Evolutionary conservation across 176 grass and related monocot genomes (phyloP).

Genomic region (Areca catechu): DNA sequence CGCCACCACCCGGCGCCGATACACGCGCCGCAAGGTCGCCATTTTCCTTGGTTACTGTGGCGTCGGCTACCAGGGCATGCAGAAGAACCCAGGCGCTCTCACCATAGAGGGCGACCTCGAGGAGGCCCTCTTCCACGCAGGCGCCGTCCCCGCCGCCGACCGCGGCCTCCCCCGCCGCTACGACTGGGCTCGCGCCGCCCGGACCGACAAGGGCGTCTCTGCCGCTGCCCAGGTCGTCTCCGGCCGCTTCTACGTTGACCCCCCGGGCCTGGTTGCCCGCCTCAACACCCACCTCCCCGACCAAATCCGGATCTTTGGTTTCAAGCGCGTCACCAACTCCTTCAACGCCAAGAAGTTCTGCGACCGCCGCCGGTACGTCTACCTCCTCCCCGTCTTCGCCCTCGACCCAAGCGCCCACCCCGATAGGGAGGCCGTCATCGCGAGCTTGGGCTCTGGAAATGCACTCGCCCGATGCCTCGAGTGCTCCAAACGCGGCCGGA

Average conservation of each 20-base stretch:
- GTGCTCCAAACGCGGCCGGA: slow-evolving; percentile 85
- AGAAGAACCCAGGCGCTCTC: slow-evolving; percentile 89
- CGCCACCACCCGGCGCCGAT: slow-evolving; percentile 39
- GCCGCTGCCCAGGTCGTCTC: slow-evolving; percentile 85
- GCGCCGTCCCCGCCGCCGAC: slow-evolving; percentile 56
- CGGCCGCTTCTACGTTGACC: slow-evolving; percentile 81
- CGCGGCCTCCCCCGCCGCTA: slow-evolving; percentile 47
- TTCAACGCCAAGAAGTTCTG: slow-evolving; percentile 94
- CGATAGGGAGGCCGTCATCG: slow-evolving; percentile 72
- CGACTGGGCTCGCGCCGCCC: slow-evolving; percentile 79
- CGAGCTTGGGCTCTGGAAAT: slow-evolving; percentile 56
- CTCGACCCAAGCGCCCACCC: slow-evolving; percentile 71
- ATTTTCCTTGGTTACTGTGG: slow-evolving; percentile 84
- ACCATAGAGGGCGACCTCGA: slow-evolving; percentile 94
- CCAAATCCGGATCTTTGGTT: slow-evolving; percentile 76
- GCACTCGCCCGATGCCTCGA: slow-evolving; percentile 71
- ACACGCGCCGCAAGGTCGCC: slow-evolving; percentile 90
- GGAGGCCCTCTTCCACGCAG: slow-evolving; percentile 79
- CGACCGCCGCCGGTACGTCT: slow-evolving; percentile 64
- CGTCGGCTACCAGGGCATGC: slow-evolving; percentile 91
- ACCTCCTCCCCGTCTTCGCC: slow-evolving; percentile 73
- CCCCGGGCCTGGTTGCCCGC: slow-evolving; percentile 50
- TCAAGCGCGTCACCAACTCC: slow-evolving; percentile 68
- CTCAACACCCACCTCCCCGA: slow-evolving; percentile 57
- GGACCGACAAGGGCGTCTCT: slow-evolving; percentile 92